These are phyloP conservation scores for Globisporangium okanoganense DNA, from an alignment of 352 stramenopile genomes.

Conservation along the genomic window DNA sequence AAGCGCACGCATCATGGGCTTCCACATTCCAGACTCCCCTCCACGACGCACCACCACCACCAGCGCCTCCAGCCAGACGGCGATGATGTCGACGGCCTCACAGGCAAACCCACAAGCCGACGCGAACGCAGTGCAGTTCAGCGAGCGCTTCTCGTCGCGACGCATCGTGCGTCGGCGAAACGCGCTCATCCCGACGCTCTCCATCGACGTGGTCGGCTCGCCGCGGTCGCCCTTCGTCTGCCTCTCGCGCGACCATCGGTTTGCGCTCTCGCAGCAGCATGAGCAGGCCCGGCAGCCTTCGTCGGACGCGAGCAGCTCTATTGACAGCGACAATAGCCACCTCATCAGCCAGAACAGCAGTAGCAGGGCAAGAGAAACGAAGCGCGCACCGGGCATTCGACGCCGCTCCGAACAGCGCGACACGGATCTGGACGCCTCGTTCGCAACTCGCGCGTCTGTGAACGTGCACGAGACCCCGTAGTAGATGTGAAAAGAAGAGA, in stretches of 20 bases:
- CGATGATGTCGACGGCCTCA: too few species aligned
- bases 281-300: constrained; percentile 20
- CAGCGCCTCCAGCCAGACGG: constrained; percentile 19
- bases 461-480: constrained; percentile 6
- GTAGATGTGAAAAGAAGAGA: not conserved
- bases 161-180: constrained; percentile 39
- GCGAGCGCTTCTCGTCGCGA: constrained; percentile 10
- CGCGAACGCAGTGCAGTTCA: constrained; percentile 5
- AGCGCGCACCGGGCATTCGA: constrained; percentile 8
- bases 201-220: constrained; percentile 38
- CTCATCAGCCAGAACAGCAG: not conserved
- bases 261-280: constrained; percentile 29
- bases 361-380: not conserved
- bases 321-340: not conserved
- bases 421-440: not conserved
- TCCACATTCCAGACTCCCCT: constrained; percentile 62
- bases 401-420: constrained; percentile 5
- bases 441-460: constrained; percentile 1
- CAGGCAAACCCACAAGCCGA: not conserved
- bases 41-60: not conserved
- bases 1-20: constrained; percentile 42
- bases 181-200: constrained; percentile 48
- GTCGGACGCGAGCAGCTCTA: not conserved
- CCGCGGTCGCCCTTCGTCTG: constrained; percentile 38
- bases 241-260: constrained; percentile 26